Evolutionary conservation across 495 filamentous ascomycete species (phyloP), one percentile per base, ranked within the genome.

Genomic region (Penicillium cataractarum): DNA sequence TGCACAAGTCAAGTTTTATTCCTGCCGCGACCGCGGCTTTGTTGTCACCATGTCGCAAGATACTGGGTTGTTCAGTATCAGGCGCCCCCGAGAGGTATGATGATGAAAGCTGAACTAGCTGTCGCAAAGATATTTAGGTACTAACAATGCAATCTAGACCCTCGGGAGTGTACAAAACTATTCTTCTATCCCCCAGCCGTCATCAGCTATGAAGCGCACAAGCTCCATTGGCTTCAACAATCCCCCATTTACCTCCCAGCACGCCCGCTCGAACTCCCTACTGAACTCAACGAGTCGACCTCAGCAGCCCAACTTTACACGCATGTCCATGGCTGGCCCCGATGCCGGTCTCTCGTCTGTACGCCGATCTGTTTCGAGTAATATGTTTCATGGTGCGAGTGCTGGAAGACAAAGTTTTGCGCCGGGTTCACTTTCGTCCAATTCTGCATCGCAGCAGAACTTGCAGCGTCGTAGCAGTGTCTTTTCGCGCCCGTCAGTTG

Each of bases 181-280:
- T 69, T 88, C 89, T 40, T 80, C 86, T n/a, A 90, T 97, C 57
- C 93, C 93, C 6, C 90, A 92, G 74, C 92, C 93, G 6, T 81
- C 89, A n/a, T 97, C 95, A n/a, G 91, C 95, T 26, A 84, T 98
- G 81, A 97, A 97, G 77, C 91, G 95, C 72, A 91, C 92, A 8
- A 96, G 87, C 67, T 93, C 92, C n/a, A 89, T 88, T 50, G 87
- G 87, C 63, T 78, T 83, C 65, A 84, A 87, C 70, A 87, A 87
- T 69, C 78, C 83, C 42, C 83, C 83, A 37, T 86, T 83, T 74
- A 85, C 86, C n/a, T 81, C 84, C 37, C 87, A 87, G 73, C 86
- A 93, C 74, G 86, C 81, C 57, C 91, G 93, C 65, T 91, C 91
- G 49, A 92, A 92, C 60, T 92, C 90, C 58, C 88, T 92, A 62